These are phyloP conservation scores for Teratosphaeria zuluensis DNA, from an alignment of 2,329 filamentous ascomycete genomes.

Conservation along the genomic window DNA sequence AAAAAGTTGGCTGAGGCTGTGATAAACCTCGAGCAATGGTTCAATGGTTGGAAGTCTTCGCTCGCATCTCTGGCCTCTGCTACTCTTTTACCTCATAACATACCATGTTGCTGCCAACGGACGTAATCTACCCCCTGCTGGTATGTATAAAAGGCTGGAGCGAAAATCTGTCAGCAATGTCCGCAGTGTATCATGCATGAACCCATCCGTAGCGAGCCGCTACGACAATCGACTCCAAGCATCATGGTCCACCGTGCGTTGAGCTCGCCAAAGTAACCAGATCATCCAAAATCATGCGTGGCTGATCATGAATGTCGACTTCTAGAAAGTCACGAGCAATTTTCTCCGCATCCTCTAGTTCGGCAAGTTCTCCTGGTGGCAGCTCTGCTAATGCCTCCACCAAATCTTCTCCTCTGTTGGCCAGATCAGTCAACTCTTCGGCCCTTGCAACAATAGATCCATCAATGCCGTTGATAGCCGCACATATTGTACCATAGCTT, in stretches of 20 bases:
- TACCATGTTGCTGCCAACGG: too few relatives aligned
- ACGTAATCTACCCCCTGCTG: too few relatives aligned
- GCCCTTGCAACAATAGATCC: slow-evolving; percentile 62
- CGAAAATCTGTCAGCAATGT: too few relatives aligned
- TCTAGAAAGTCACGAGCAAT: slow-evolving; percentile 36
- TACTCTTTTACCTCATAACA: too few relatives aligned
- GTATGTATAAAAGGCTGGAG: too few relatives aligned
- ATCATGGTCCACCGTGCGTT: not conserved
- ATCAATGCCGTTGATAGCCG: slow-evolving; percentile 76
- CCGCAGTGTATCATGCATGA: too few relatives aligned
- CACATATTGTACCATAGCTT: slow-evolving; percentile 79
- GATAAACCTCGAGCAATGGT: too few relatives aligned
- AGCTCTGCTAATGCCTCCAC: slow-evolving; percentile 61
- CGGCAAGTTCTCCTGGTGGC: slow-evolving; percentile 51
- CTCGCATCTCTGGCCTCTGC: too few relatives aligned
- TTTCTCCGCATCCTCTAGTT: slow-evolving; percentile 54
- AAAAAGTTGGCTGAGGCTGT: too few relatives aligned
- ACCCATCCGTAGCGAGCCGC: too few relatives aligned
- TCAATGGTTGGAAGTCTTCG: too few relatives aligned
- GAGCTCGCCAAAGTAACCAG: slow-evolving; percentile 23
- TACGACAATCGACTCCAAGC: too few relatives aligned
- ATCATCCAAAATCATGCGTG: slow-evolving; percentile 28
- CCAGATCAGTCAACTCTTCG: slow-evolving; percentile 58
- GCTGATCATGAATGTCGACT: slow-evolving; percentile 26
- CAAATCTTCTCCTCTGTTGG: slow-evolving; percentile 66